These are phyloP conservation scores for Hanseniaspora lindneri DNA, from an alignment of 805 yeast species.

Conservation along the genomic window DNA sequence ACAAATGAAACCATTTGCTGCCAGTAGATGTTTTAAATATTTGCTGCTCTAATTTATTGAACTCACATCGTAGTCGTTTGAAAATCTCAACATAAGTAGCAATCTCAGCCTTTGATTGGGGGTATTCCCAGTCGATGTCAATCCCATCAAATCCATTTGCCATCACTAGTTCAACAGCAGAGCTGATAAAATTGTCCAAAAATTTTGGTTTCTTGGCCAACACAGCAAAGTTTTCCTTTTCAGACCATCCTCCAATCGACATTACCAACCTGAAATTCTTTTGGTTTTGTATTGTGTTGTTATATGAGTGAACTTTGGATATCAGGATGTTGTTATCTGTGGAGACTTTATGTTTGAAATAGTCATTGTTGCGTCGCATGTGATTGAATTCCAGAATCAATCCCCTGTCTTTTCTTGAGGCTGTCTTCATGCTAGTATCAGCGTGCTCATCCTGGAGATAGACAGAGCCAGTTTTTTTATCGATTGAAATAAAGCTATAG, in stretches of 20 bases:
- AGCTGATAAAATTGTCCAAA: constrained; percentile 37
- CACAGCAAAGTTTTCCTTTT: constrained; percentile 37
- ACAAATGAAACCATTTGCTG: constrained; percentile 34
- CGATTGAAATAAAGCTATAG: constrained; percentile 64
- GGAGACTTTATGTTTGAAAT: constrained; percentile 3
- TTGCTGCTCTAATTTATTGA: constrained; percentile 32
- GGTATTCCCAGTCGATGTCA: constrained; percentile 94
- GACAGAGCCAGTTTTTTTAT: constrained; percentile 42
- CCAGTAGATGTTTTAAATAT: constrained; percentile 17
- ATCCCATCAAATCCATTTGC: constrained; percentile 72
- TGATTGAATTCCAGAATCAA: constrained; percentile 39
- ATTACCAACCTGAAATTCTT: constrained; percentile 44
- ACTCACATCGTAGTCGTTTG: constrained; percentile 29
- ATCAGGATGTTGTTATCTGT: not conserved
- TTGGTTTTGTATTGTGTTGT: constrained; percentile 15
- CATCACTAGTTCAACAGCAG: constrained; percentile 38
- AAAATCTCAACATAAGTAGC: constrained; percentile 36
- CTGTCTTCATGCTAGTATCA: constrained; percentile 37
- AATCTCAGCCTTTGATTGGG: constrained; percentile 39
- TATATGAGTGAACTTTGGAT: not conserved
- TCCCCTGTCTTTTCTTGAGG: constrained; percentile 31
- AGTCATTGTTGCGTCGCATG: constrained; percentile 30
- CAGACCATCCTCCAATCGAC: constrained; percentile 80
- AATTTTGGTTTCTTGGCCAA: constrained; percentile 32
- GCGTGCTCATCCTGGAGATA: constrained; percentile 52